These are phyloP conservation scores for Venturia nashicola DNA, from an alignment of 2,329 filamentous ascomycete genomes.

Conservation along the genomic window DNA sequence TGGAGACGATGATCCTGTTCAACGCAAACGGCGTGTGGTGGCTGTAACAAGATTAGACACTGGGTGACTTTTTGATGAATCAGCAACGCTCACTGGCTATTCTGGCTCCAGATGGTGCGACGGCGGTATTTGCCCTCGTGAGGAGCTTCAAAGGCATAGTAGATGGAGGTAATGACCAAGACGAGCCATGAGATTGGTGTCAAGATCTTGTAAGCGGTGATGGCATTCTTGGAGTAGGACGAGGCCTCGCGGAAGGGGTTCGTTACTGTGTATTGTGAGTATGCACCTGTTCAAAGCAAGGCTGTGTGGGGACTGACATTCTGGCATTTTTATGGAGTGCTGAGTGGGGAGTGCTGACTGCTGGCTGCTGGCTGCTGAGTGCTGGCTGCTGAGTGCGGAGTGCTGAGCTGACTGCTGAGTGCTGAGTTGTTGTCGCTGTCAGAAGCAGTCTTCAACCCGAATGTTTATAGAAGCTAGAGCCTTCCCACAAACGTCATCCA, in stretches of 20 bases:
- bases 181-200: conserved; percentile 65
- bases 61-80: not conserved
- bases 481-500: not conserved
- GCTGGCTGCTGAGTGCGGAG: too few relatives aligned
- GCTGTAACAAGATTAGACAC: not conserved
- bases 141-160: conserved; percentile 57
- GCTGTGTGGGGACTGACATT: not conserved
- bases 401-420: too few relatives aligned
- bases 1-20: conserved; percentile 48
- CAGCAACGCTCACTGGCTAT: conserved; percentile 29
- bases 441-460: too few relatives aligned
- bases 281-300: not conserved
- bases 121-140: conserved; percentile 30
- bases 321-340: not conserved
- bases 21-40: conserved; percentile 63
- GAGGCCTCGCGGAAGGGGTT: conserved; percentile 9
- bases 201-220: conserved; percentile 64
- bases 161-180: conserved; percentile 58
- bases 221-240: conserved; percentile 23
- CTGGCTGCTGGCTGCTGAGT: too few relatives aligned
- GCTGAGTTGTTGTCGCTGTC: not conserved
- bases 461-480: not conserved
- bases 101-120: conserved; percentile 62
- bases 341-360: too few relatives aligned
- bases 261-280: not conserved